These are phyloP conservation scores for Thyridium curvatum DNA, from an alignment of 2,329 filamentous ascomycete genomes.

Conservation along the genomic window DNA sequence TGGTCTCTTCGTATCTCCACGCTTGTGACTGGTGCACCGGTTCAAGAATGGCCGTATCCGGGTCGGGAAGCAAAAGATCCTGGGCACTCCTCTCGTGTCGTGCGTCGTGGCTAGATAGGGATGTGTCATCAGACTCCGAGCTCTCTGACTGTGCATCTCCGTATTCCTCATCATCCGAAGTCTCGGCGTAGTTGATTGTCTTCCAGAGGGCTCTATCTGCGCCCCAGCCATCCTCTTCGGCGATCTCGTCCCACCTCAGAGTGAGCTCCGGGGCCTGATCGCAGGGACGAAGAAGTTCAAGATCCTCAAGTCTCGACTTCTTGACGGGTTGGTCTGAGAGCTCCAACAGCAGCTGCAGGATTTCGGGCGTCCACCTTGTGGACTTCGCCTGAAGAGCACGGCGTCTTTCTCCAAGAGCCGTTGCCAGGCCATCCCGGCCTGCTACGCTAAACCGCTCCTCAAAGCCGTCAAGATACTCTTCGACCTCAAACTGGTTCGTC, in stretches of 20 bases:
- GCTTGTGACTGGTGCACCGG: constrained; percentile 7
- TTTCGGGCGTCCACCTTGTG: constrained; percentile 69
- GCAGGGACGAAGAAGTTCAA: constrained; percentile 47
- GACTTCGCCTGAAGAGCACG: constrained; percentile 18
- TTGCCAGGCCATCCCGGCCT: constrained; percentile 72
- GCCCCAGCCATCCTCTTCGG: constrained; percentile 68
- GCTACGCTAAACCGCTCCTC: constrained; percentile 83
- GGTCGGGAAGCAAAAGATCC: constrained; percentile 12
- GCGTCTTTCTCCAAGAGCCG: constrained; percentile 48
- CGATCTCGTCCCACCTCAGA: constrained; percentile 74
- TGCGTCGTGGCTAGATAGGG: constrained; percentile 20
- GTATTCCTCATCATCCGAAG: constrained; percentile 53
- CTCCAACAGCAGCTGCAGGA: constrained; percentile 70
- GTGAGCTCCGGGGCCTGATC: constrained; percentile 33
- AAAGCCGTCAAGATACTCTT: constrained; percentile 59
- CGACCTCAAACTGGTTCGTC: constrained; percentile 71
- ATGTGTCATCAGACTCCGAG: constrained; percentile 28
- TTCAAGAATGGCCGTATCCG: constrained; percentile 11
- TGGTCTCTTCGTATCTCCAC: too few relatives aligned
- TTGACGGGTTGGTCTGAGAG: constrained; percentile 75
- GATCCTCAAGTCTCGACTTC: constrained; percentile 57
- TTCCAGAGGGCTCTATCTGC: constrained; percentile 64
- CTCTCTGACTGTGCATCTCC: constrained; percentile 27
- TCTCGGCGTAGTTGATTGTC: constrained; percentile 61
- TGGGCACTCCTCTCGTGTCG: constrained; percentile 8